Evolutionary conservation across 805 yeast species (phyloP), one percentile per base, ranked within the genome.

Genomic region (Lipomyces lipofer): DNA sequence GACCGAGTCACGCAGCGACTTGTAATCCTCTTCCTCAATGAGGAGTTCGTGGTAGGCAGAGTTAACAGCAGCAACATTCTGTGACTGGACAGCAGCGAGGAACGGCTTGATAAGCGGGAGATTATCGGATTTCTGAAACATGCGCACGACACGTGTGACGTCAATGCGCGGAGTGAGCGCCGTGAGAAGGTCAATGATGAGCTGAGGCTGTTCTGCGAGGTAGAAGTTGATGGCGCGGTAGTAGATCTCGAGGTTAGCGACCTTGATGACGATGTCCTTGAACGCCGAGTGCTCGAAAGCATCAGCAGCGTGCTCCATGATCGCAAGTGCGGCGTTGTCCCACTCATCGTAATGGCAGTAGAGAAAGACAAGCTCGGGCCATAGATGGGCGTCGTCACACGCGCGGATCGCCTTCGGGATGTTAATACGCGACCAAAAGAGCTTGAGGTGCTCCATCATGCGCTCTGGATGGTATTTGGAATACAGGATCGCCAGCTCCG

Each of bases 321-420:
- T 88, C 13, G 97, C 84, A 69, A 94, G 79, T 32, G 97, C 90
- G 58, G 99, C 99, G 72, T 94, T 94, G 72, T 94, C 99, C 96
- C 97, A 94, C 75, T 94, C 99, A 70, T 94, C 99, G 71, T 94
- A 94, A 73, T 94, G 99, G 69, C 97, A 90, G 75, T 92, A 92
- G 71, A 94, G 77, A 84, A 94, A 94, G 54, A 94, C 89, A 64
- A 92, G 78, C 75, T 94, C 99, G 19, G 95, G 94, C 91, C 97
- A 94, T 68, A 94, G 77, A 69, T 94, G 99, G 38, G 96, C 94
- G 53, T 76, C 82, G 73, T 92, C 97, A 67, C 94, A 87, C 29
- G 97, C 97, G 62, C 88, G 83, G 63, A 94, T 86, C 47, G 89
- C 98, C 77, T 92, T 94, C 65, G 99, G 98, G 75, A 94, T 92